Percentiles rank a stretch among this genome's conserved stretches.
These are phyloP conservation scores for Exsudoporus frostii DNA, from an alignment of 768 basidiomycete species.

Conservation along the genomic window DNA sequence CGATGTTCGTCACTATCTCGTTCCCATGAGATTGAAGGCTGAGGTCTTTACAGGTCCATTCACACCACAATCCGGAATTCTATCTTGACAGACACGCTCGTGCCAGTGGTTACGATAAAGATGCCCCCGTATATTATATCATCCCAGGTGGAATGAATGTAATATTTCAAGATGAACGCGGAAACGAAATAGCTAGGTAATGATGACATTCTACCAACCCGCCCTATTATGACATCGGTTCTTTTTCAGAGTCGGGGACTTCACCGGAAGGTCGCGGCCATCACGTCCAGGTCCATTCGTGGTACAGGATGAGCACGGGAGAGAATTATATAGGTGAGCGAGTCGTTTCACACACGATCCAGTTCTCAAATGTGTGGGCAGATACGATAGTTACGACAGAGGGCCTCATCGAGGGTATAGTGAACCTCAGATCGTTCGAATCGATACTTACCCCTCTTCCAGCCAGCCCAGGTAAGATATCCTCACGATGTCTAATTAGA, in stretches of 20 bases:
- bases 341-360: not conserved
- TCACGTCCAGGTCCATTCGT: conserved; percentile 42
- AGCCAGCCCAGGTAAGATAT: conserved; percentile 19
- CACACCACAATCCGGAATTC: conserved; percentile 23
- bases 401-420: conserved; percentile 21
- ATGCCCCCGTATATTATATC: conserved; percentile 50
- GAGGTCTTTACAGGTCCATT: conserved; percentile 22
- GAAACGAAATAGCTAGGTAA: conserved; percentile 63
- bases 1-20: conserved; percentile 5
- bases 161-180: conserved; percentile 64
- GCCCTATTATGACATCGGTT: not conserved
- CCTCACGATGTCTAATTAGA: not conserved
- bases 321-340: conserved; percentile 54
- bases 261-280: conserved; percentile 30
- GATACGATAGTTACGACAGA: conserved; percentile 27
- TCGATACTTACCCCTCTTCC: conserved; percentile 22
- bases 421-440: conserved; percentile 26
- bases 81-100: conserved; percentile 23
- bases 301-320: conserved; percentile 59
- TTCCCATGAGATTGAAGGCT: not conserved
- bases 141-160: conserved; percentile 64
- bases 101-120: conserved; percentile 17
- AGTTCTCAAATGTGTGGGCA: conserved; percentile 8
- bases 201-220: not conserved
- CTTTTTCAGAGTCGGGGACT: conserved; percentile 49